These are phyloP conservation scores for Dendrobium officinale DNA, from an alignment of 106 monocot genomes.

Conservation along the genomic window DNA sequence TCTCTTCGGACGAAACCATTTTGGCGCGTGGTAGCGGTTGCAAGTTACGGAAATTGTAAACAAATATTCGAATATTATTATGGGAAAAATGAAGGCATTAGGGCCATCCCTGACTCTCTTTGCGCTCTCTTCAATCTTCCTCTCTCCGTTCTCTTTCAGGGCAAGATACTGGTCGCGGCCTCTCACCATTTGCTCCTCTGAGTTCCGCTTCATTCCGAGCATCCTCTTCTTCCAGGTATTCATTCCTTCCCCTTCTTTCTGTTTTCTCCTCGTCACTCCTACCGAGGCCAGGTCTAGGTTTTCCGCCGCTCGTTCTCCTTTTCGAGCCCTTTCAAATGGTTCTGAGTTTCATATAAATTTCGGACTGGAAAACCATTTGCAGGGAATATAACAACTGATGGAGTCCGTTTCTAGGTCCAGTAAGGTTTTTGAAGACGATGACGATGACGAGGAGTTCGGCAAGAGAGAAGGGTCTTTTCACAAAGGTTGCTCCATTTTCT, in stretches of 20 bases:
- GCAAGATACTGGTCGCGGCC: too few species aligned
- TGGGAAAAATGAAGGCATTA: too few species aligned
- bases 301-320: not conserved
- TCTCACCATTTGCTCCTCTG: too few species aligned
- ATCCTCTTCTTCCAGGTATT: too few species aligned
- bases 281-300: not conserved
- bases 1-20: too few species aligned
- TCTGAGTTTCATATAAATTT: not conserved
- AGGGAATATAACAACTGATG: conserved; percentile 8
- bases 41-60: too few species aligned
- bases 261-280: not conserved
- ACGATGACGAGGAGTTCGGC: conserved; percentile 31
- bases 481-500: conserved; percentile 12
- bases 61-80: too few species aligned
- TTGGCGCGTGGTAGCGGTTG: too few species aligned
- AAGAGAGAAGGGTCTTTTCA: conserved; percentile 22
- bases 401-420: conserved; percentile 23
- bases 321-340: not conserved
- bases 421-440: conserved; percentile 23
- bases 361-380: not conserved
- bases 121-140: too few species aligned
- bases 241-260: not conserved
- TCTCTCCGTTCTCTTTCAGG: too few species aligned
- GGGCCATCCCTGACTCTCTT: too few species aligned
- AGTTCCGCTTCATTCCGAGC: too few species aligned